These are phyloP conservation scores for Xylogone sp. DNA, from an alignment of 2,329 filamentous ascomycete genomes.

Conservation along the genomic window DNA sequence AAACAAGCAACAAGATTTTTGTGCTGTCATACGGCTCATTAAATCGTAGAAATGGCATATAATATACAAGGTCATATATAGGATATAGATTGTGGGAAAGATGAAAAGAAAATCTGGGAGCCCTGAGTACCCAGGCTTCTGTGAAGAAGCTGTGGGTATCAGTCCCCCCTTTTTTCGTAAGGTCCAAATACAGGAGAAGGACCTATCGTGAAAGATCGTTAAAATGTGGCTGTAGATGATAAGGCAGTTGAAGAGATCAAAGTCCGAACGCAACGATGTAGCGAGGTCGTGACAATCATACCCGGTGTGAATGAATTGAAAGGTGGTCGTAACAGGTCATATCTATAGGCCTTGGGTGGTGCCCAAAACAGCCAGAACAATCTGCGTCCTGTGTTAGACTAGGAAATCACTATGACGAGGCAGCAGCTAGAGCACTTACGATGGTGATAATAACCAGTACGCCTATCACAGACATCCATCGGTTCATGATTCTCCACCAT, in stretches of 20 bases:
- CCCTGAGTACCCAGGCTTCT: neutral
- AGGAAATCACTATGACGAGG: neutral
- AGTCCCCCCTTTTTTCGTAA: no score
- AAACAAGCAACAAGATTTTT: no score
- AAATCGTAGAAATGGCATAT: neutral
- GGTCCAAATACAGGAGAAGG: no score
- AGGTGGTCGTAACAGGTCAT: neutral
- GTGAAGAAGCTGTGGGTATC: no score
- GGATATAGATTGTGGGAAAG: neutral
- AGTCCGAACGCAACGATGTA: no score
- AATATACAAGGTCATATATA: neutral
- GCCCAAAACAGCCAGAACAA: constrained; percentile 23
- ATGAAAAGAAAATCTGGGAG: neutral
- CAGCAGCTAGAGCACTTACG: constrained; percentile 34
- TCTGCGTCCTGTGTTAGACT: constrained; percentile 16
- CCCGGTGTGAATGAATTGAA: neutral
- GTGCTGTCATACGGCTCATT: neutral
- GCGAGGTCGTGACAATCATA: no score
- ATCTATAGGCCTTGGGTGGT: constrained; percentile 11
- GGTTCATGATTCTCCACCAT: constrained; percentile 62
- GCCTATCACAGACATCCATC: constrained; percentile 56
- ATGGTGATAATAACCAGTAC: constrained; percentile 50
- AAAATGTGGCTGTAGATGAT: no score
- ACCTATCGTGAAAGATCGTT: no score
- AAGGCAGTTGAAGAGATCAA: no score